phyloP scores from a whole-genome alignment of 208 protist genomes.

The Trypanosoma grayi region DNA sequence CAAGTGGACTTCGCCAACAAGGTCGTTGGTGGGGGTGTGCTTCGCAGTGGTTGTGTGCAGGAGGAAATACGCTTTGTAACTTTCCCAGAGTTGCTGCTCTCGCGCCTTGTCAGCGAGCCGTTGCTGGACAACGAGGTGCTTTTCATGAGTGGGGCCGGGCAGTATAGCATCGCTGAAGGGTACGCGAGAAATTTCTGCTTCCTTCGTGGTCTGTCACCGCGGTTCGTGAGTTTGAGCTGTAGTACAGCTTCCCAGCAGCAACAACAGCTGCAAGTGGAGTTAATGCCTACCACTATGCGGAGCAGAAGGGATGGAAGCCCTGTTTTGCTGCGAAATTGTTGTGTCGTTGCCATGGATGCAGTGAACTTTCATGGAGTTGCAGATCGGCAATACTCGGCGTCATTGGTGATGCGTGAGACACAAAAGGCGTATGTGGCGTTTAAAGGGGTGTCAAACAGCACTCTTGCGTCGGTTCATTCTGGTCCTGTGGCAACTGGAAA shows the following conservation, averaged over 20 bases:
- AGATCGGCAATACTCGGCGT: conserved; percentile 44
- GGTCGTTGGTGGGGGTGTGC: conserved; percentile 77
- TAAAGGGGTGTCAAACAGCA: conserved; percentile 22
- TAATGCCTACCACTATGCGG: neutral
- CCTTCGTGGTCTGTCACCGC: conserved; percentile 5
- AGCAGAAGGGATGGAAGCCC: neutral
- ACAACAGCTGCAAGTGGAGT: neutral
- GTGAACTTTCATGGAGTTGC: conserved; percentile 30
- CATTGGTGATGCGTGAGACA: conserved; percentile 63
- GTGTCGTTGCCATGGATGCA: conserved; percentile 78
- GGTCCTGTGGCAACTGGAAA: conserved; percentile 76
- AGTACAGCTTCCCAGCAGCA: too few relatives aligned
- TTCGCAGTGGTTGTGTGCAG: conserved; percentile 82
- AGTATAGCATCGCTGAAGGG: conserved; percentile 60
- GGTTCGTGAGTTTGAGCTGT: neutral
- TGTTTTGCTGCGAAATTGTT: conserved; percentile 30
- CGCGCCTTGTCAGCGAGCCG: conserved; percentile 59
- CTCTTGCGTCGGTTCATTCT: conserved; percentile 13
- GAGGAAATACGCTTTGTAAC: conserved; percentile 90
- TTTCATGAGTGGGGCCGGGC: conserved; percentile 52
- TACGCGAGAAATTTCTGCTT: conserved; percentile 73
- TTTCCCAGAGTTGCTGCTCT: conserved; percentile 75
- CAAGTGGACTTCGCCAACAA: conserved; percentile 92
- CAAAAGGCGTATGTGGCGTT: conserved; percentile 85
- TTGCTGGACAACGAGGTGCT: conserved; percentile 68